Conservation (phyloP, 257 asterid genomes). For the Lantana camara region DNA sequence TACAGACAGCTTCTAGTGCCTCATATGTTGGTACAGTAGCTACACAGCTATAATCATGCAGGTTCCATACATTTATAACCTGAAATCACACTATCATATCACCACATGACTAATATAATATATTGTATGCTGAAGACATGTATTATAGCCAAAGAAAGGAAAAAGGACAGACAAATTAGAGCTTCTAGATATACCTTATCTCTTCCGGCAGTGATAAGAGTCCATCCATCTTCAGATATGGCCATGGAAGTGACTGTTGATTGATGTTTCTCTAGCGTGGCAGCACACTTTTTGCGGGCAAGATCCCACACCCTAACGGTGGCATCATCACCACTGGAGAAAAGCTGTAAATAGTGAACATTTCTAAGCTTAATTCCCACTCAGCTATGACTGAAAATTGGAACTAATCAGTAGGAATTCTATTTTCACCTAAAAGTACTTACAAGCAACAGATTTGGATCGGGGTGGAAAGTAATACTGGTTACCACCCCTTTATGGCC, state of each 20-base stretch:
- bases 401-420: neutral
- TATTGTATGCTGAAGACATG: neutral
- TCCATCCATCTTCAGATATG: conserved; percentile 88
- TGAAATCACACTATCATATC: conserved; percentile 41
- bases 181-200: conserved; percentile 63
- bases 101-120: conserved; percentile 23
- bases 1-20: conserved; percentile 85
- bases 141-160: neutral
- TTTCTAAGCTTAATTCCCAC: conserved; percentile 14
- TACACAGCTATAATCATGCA: conserved; percentile 73
- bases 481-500: conserved; percentile 97
- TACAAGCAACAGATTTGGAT: conserved; percentile 73
- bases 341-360: conserved; percentile 55
- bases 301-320: conserved; percentile 85
- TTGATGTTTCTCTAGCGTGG: conserved; percentile 78
- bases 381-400: conserved; percentile 6
- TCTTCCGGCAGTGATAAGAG: conserved; percentile 89
- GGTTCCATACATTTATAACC: conserved; percentile 91
- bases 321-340: conserved; percentile 85
- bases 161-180: neutral
- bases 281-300: conserved; percentile 68
- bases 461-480: conserved; percentile 77
- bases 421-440: conserved; percentile 36
- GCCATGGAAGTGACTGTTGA: conserved; percentile 90
- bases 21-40: conserved; percentile 83